Conservation (phyloP, 2,329 filamentous ascomycete species). For the Alternaria tenuissima region DNA sequence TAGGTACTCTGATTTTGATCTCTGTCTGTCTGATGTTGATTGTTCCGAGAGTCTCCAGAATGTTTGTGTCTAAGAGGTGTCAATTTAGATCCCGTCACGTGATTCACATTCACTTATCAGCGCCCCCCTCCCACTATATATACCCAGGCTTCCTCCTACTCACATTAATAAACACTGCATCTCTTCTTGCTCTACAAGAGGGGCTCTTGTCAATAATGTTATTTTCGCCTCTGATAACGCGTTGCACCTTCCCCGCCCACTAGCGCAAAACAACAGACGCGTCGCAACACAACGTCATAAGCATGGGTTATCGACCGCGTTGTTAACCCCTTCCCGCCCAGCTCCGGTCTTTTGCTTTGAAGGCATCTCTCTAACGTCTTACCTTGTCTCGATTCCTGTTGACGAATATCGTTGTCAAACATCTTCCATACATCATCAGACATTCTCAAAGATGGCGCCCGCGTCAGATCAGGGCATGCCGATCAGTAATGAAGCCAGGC, state of each 20-base stretch:
- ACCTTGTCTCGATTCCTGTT: too few species aligned
- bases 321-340: not conserved
- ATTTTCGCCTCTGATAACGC: not conserved
- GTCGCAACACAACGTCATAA: slow-evolving; percentile 7
- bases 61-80: not conserved
- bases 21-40: too few species aligned
- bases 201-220: not conserved
- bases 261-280: slow-evolving; percentile 3
- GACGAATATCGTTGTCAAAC: not conserved
- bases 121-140: too few species aligned
- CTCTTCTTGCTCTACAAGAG: not conserved
- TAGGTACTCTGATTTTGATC: too few species aligned
- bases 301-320: not conserved
- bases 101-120: too few species aligned
- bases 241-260: not conserved
- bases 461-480: not conserved
- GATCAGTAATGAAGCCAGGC: slow-evolving; percentile 13
- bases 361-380: not conserved
- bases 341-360: not conserved
- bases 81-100: too few species aligned
- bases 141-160: too few species aligned
- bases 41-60: not conserved
- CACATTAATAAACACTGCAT: too few species aligned
- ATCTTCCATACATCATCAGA: not conserved
- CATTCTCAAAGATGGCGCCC: not conserved